Percentiles rank a stretch among this genome's conserved stretches.
Evolutionary conservation across 768 basidiomycete species (phyloP).

Genomic region (Tylopilus subfusipes): DNA sequence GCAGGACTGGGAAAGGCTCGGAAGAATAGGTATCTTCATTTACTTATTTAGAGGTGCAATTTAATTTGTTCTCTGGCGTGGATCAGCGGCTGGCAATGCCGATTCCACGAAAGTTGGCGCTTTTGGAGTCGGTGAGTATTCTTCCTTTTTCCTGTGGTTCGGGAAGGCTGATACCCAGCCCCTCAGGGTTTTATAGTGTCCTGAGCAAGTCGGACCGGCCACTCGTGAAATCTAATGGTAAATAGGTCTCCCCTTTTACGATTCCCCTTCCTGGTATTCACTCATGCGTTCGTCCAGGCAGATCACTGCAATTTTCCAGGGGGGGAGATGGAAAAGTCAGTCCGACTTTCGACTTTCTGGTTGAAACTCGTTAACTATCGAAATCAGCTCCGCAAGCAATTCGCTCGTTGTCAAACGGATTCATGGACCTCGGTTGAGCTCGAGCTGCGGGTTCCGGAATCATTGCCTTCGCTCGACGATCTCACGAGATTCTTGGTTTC

Average conservation of each 20-base stretch:
- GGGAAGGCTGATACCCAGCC: neutral
- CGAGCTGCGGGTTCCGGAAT: constrained; percentile 4
- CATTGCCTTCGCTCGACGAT: constrained; percentile 1
- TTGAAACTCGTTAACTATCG: neutral
- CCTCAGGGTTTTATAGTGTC: constrained; percentile 17
- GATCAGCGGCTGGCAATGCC: constrained; percentile 12
- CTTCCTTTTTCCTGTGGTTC: neutral
- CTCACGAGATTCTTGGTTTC: constrained; percentile 12
- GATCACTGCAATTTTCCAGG: constrained; percentile 12
- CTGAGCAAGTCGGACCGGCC: constrained; percentile 17
- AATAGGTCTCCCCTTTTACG: neutral
- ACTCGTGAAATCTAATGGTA: constrained; percentile 12
- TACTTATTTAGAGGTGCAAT: neutral
- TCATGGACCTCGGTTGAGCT: constrained; percentile 10
- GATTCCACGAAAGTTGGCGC: constrained; percentile 14
- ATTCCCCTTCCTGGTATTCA: neutral
- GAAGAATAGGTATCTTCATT: constrained; percentile 10
- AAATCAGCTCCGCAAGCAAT: constrained; percentile 3
- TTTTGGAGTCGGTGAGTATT: constrained; percentile 14
- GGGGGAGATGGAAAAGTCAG: constrained; percentile 9
- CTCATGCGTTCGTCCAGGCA: constrained; percentile 1
- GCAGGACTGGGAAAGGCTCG: neutral
- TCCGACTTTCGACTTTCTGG: neutral
- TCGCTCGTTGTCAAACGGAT: neutral
- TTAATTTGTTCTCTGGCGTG: neutral